Conservation (phyloP, 345 rosid genomes). For the Ricinus communis region DNA sequence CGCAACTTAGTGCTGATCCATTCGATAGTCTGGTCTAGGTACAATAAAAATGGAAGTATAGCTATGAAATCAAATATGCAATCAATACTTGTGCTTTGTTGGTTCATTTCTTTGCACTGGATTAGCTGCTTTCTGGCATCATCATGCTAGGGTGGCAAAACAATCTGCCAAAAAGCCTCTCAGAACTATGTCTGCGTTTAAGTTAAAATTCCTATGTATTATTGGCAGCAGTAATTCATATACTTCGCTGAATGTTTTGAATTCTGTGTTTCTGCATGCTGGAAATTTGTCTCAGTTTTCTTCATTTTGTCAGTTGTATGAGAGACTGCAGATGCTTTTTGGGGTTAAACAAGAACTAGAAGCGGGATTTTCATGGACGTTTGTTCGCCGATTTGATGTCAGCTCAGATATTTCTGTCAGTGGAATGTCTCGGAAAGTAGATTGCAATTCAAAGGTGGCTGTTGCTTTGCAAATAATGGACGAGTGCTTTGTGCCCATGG, state of each 20-base stretch:
- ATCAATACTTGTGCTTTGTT: too few relatives aligned
- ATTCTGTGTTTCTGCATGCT: neutral
- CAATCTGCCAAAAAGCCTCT: too few relatives aligned
- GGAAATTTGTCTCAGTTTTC: neutral
- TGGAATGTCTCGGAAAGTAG: slow-evolving; percentile 56
- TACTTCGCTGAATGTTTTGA: neutral
- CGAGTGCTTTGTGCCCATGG: slow-evolving; percentile 86
- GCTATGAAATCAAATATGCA: too few relatives aligned
- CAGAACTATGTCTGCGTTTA: too few relatives aligned
- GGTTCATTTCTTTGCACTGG: too few relatives aligned
- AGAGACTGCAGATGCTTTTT: slow-evolving; percentile 55
- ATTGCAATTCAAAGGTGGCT: slow-evolving; percentile 80
- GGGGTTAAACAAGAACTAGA: slow-evolving; percentile 82
- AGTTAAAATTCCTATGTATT: too few relatives aligned
- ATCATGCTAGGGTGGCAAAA: too few relatives aligned
- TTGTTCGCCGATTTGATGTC: slow-evolving; percentile 63
- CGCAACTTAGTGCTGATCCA: too few relatives aligned
- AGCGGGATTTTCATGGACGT: slow-evolving; percentile 84
- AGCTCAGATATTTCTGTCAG: slow-evolving; percentile 44
- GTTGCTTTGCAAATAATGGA: slow-evolving; percentile 89
- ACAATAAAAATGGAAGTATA: too few relatives aligned
- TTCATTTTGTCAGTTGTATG: slow-evolving; percentile 47
- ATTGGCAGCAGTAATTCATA: too few relatives aligned
- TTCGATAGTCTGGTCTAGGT: too few relatives aligned
- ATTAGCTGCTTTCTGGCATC: too few relatives aligned